phyloP scores from a whole-genome alignment of 805 yeast species.

The Zygotorulaspora danielsina region DNA sequence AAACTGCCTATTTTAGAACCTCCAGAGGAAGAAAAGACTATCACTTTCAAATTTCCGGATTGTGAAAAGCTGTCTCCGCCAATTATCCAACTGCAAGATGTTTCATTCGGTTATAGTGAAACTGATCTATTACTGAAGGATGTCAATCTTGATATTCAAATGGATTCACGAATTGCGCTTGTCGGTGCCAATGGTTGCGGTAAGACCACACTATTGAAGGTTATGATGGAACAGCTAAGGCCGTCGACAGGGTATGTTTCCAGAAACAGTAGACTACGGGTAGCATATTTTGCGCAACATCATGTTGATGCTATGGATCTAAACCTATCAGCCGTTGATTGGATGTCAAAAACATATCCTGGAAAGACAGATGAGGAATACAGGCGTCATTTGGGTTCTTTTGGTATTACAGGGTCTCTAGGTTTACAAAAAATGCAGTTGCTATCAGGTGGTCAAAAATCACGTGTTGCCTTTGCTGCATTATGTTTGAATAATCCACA shows the following conservation, averaged over 20 bases:
- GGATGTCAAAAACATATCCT: slow-evolving; percentile 88
- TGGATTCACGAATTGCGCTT: slow-evolving; percentile 92
- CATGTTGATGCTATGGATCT: slow-evolving; percentile 98
- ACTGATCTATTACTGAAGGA: slow-evolving; percentile 59
- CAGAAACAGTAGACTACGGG: slow-evolving; percentile 78
- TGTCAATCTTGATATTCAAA: slow-evolving; percentile 85
- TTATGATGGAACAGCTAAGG: slow-evolving; percentile 69
- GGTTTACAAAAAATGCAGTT: slow-evolving; percentile 87
- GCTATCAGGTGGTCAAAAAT: slow-evolving; percentile 96
- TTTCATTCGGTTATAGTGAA: slow-evolving; percentile 77
- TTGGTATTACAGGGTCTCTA: slow-evolving; percentile 92
- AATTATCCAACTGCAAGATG: slow-evolving; percentile 79
- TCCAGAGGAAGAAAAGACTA: slow-evolving; percentile 85
- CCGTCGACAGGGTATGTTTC: slow-evolving; percentile 79
- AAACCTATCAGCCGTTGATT: slow-evolving; percentile 76
- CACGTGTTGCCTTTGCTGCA: slow-evolving; percentile 97
- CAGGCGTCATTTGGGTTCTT: slow-evolving; percentile 92
- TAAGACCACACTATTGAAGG: slow-evolving; percentile 88
- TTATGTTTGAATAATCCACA: slow-evolving; percentile 88
- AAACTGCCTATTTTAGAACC: slow-evolving; percentile 89
- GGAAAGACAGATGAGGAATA: slow-evolving; percentile 96
- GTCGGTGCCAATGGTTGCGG: slow-evolving; percentile 99
- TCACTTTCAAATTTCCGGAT: slow-evolving; percentile 89
- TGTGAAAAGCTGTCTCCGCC: slow-evolving; percentile 94
- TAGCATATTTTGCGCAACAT: slow-evolving; percentile 97